Evolutionary conservation across 129 eudicot genomes (phyloP).

Genomic region (Solidago caesia): DNA sequence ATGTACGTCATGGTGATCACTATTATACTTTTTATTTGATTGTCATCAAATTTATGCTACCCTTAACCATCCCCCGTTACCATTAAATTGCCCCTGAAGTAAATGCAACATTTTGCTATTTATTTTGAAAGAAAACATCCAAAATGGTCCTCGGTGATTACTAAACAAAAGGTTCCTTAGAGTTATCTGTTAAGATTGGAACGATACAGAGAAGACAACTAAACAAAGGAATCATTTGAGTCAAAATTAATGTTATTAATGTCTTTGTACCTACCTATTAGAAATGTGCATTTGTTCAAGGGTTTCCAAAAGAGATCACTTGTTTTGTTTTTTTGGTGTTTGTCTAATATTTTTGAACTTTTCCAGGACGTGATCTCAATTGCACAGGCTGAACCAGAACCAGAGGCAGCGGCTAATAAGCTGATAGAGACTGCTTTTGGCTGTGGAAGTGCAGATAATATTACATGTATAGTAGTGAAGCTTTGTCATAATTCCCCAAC

Average conservation of each 20-base stretch:
- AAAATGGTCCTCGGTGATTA: too few relatives aligned
- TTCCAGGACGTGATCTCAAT: slow-evolving; percentile 71
- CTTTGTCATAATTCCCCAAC: slow-evolving; percentile 43
- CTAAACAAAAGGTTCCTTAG: too few relatives aligned
- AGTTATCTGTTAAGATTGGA: too few relatives aligned
- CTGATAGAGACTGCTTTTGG: slow-evolving; percentile 76
- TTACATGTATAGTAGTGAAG: slow-evolving; percentile 82
- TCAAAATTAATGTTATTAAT: background rate
- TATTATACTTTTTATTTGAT: background rate
- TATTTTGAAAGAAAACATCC: too few relatives aligned
- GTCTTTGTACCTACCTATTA: background rate
- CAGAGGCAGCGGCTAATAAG: slow-evolving; percentile 70
- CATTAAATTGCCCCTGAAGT: too few relatives aligned
- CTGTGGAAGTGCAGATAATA: slow-evolving; percentile 81
- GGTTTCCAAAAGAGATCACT: too few relatives aligned
- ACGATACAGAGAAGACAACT: too few relatives aligned
- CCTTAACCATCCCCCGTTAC: too few relatives aligned
- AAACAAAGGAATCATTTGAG: background rate
- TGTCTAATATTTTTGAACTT: background rate
- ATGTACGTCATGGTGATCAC: slow-evolving; percentile 38
- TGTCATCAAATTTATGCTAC: background rate
- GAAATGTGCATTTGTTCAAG: background rate
- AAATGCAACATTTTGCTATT: too few relatives aligned
- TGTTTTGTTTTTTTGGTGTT: background rate
- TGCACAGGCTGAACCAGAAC: slow-evolving; percentile 66